Evolutionary conservation across 495 filamentous ascomycete species (phyloP).

Genomic region (Peziza echinospora): DNA sequence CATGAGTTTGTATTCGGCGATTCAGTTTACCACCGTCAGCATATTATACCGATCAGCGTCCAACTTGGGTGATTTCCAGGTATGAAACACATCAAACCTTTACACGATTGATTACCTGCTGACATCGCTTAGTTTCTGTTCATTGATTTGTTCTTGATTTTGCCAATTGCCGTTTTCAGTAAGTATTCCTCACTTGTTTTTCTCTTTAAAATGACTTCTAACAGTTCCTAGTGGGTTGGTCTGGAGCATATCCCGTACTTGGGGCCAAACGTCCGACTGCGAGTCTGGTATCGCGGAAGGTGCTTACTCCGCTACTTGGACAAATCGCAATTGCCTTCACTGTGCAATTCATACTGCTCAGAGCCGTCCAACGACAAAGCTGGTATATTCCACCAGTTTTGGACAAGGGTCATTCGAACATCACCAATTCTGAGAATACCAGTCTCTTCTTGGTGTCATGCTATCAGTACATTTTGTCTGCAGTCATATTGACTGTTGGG

Average conservation of each 20-base stretch:
- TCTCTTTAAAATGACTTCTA: slow-evolving; percentile 7
- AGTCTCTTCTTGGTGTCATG: slow-evolving; percentile 72
- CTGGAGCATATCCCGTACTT: slow-evolving; percentile 56
- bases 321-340: slow-evolving; percentile 66
- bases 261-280: slow-evolving; percentile 74
- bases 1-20: slow-evolving; percentile 97
- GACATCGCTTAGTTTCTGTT: slow-evolving; percentile 46
- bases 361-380: slow-evolving; percentile 46
- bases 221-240: slow-evolving; percentile 94
- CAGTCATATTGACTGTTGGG: slow-evolving; percentile 71
- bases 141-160: slow-evolving; percentile 78
- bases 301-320: slow-evolving; percentile 70
- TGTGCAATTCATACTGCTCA: slow-evolving; percentile 53
- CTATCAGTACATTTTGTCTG: slow-evolving; percentile 83
- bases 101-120: slow-evolving; percentile 9
- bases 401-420: slow-evolving; percentile 53
- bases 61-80: slow-evolving; percentile 92
- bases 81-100: slow-evolving; percentile 15
- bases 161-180: slow-evolving; percentile 95
- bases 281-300: slow-evolving; percentile 79
- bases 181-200: too few species aligned
- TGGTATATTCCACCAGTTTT: slow-evolving; percentile 75
- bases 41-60: slow-evolving; percentile 90
- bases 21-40: slow-evolving; percentile 97
- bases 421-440: slow-evolving; percentile 81